Base-by-base conservation (phyloP, 164 flowering plant species). In the Chimonanthus praecox region DNA sequence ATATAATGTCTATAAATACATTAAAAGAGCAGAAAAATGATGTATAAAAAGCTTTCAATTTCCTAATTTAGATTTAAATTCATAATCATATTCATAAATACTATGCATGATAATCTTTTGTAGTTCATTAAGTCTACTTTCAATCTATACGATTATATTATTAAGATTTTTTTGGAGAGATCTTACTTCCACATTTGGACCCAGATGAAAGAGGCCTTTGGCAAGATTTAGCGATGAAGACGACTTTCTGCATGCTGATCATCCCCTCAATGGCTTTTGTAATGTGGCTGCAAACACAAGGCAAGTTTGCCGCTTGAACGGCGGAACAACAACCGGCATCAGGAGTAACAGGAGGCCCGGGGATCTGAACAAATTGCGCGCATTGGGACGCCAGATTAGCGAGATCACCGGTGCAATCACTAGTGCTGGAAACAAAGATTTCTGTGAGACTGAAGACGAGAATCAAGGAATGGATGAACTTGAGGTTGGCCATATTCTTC, bases 181-280 rank as follows among this genome's bases (percentile, higher is more conserved):
- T 15, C 81, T 78, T 81, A 84, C 87, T 77, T 77, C 87, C 84
- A 72, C 87, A 84, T 74, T 76, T 80, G 75, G 78, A 67, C 16
- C 84, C 87, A 49, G 54, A 71, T 3, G 67, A 65, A 51, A 84
- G 65, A 5, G 81, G 71, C 9, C 71, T 74, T 44, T 79, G 75
- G 67, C 87, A 82, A 58, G 8, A 65, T 8, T 47, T 21, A 43
- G 85, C 80, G 67, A 82, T 77, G 60, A 49, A 77, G 16, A 73
- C 80, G n/a, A 79, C 75, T 73, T 84, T 84, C 65, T 77, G 74
- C 78, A 83, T 77, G 64, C 84, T 83, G 18, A 85, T 75, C 3
- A 76, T 11, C 21, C 72, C 11, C 77, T 83, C 87, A 8, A 80
- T 70, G 0, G 80, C 79, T 5, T 49, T 71, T 10, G 81, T 76